A percentile compares a stretch with the other conserved stretches of the same genome.
Conservation (phyloP, 1,139 yeast species). For the Taiozyma sp. region DNA sequence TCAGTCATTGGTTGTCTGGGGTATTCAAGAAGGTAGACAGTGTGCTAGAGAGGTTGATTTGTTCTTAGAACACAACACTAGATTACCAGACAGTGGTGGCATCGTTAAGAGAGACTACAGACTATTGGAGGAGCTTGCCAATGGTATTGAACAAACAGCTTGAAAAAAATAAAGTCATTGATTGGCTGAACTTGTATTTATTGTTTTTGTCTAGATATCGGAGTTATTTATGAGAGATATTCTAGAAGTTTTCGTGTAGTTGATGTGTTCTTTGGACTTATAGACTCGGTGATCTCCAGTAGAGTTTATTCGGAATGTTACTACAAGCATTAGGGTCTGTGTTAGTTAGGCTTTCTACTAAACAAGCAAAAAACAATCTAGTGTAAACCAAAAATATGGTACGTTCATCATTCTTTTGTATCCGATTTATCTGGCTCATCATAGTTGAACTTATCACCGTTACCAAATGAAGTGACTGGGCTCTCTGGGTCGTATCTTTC, state of each 20-base stretch:
- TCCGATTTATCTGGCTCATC: slow-evolving; percentile 12
- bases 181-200: neutral
- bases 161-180: neutral
- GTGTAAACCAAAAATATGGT: too few relatives aligned
- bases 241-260: neutral
- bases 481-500: slow-evolving; percentile 9
- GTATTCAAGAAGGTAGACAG: slow-evolving; percentile 98
- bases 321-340: too few relatives aligned
- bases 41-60: slow-evolving; percentile 92
- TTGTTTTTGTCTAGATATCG: neutral
- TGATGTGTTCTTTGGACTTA: neutral
- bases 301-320: too few relatives aligned
- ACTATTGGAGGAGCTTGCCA: slow-evolving; percentile 67
- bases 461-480: slow-evolving; percentile 19
- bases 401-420: neutral
- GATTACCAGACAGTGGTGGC: slow-evolving; percentile 92
- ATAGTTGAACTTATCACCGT: slow-evolving; percentile 20
- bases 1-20: slow-evolving; percentile 98
- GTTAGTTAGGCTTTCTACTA: too few relatives aligned
- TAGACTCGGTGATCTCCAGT: too few relatives aligned
- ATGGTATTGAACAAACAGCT: slow-evolving; percentile 27
- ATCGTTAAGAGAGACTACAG: slow-evolving; percentile 79
- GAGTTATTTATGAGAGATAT: neutral
- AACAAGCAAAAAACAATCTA: too few relatives aligned
- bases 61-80: slow-evolving; percentile 69